Evolutionary conservation across 257 asterid species (phyloP).

Genomic region (Jaltomata sinuosa): DNA sequence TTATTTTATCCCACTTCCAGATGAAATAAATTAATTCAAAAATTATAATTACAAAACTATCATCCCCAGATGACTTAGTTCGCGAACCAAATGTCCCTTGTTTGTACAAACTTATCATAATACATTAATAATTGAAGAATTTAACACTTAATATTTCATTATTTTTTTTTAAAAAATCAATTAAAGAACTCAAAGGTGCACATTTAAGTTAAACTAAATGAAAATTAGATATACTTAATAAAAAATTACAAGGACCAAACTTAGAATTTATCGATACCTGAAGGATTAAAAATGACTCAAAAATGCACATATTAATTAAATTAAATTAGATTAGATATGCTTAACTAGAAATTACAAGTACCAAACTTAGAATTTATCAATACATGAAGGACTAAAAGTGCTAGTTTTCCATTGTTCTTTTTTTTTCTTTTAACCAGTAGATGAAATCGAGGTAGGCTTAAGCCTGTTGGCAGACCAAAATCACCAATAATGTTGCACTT

Average conservation of each 20-base stretch:
- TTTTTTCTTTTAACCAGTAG: not conserved
- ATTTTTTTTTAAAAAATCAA: too few species aligned
- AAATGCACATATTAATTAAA: not conserved
- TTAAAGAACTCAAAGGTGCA: too few species aligned
- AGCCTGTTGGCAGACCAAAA: not conserved
- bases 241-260: not conserved
- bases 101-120: not conserved
- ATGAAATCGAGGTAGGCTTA: not conserved
- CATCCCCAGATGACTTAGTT: not conserved
- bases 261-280: not conserved
- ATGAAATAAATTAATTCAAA: too few species aligned
- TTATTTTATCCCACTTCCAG: not conserved
- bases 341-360: not conserved
- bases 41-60: too few species aligned
- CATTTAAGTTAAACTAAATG: too few species aligned
- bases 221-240: not conserved
- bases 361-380: not conserved
- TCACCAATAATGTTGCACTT: not conserved
- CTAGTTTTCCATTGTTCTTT: not conserved
- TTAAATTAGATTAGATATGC: too few species aligned
- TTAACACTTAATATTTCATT: not conserved
- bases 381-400: not conserved
- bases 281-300: not conserved
- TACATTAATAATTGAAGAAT: not conserved
- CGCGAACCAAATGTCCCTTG: too few species aligned